These are phyloP conservation scores for Elsinoe ampelina DNA, from an alignment of 2,329 filamentous ascomycete species.

Conservation along the genomic window DNA sequence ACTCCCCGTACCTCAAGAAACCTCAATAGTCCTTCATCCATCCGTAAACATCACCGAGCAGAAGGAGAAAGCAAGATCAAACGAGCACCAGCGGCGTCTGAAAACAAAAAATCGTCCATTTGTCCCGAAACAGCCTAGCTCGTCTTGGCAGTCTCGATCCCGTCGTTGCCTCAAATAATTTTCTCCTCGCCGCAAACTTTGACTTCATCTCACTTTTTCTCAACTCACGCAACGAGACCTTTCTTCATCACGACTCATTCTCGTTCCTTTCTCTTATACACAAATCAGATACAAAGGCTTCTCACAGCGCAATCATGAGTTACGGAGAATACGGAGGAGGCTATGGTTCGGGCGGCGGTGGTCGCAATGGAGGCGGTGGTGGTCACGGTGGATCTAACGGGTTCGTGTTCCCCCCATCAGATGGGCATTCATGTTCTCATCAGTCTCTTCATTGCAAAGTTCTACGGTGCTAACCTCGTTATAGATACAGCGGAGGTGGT, in stretches of 20 bases:
- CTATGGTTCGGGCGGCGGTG: constrained; percentile 27
- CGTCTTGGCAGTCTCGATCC: not conserved
- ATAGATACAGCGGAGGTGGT: constrained; percentile 20
- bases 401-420: too few relatives aligned
- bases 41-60: not conserved
- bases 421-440: too few relatives aligned
- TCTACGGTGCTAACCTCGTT: too few relatives aligned
- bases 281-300: constrained; percentile 16
- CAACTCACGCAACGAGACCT: too few relatives aligned
- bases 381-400: too few relatives aligned
- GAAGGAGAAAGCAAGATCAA: not conserved
- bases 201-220: constrained; percentile 4
- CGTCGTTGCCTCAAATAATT: constrained; percentile 5
- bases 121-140: not conserved
- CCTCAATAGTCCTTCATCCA: too few relatives aligned
- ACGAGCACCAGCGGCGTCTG: too few relatives aligned
- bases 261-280: not conserved
- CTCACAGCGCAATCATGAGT: constrained; percentile 49
- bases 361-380: constrained; percentile 22
- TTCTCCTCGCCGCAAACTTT: constrained; percentile 10
- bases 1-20: too few relatives aligned
- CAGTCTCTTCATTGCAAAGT: too few relatives aligned
- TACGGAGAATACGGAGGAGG: constrained; percentile 49
- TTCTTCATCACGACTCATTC: not conserved
- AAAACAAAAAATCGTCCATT: not conserved